Evolutionary conservation across 148 eudicot species (phyloP), one percentile per base, ranked within the genome.

Genomic region (Amaranthus palmeri): DNA sequence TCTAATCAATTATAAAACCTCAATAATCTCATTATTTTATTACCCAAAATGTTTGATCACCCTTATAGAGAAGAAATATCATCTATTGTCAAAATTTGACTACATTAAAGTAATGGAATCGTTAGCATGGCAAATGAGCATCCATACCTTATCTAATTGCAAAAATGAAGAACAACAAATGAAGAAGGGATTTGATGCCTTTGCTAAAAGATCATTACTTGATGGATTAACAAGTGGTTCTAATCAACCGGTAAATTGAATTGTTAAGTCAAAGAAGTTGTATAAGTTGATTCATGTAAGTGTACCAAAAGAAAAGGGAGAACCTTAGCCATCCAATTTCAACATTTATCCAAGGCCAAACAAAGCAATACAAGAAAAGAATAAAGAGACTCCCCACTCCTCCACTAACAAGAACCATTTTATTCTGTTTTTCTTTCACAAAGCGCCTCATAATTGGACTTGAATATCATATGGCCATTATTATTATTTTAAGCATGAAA

Each of bases 281-380:
- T 25, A 75, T 75, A 7, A 47, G 58, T 17, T 25, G 67, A 58
- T 49, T 54, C 25, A 45, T 25, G 1, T 25, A 25, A 69, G 44
- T 60, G 51, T 51, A 66, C n/a, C 41, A 56, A 25, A 25, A 18
- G 55, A 41, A n/a, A 65, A 54, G 76, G 57, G 8, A 69, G 48
- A 63, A 78, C 45, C 67, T 63, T 62, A 79, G 57, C 81, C 81
- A 74, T 74, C 68, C 81, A 56, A 54, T 78, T 67, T 11, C 40
- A 57, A 61, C 70, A 62, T 12, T 43, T 66, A 60, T 62, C 7
- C 64, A 53, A 52, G 76, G 61, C 64, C 73, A 47, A 74, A 48
- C 74, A 63, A 49, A 49, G 54, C 49, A 42, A 51, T 54, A 72
- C 71, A 79, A 79, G 59, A 54, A 74, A 69, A 6, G 78, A 74